Evolutionary conservation across 441 rosid species (phyloP), one percentile per base, ranked within the genome.

Genomic region (Brassica hybrid): DNA sequence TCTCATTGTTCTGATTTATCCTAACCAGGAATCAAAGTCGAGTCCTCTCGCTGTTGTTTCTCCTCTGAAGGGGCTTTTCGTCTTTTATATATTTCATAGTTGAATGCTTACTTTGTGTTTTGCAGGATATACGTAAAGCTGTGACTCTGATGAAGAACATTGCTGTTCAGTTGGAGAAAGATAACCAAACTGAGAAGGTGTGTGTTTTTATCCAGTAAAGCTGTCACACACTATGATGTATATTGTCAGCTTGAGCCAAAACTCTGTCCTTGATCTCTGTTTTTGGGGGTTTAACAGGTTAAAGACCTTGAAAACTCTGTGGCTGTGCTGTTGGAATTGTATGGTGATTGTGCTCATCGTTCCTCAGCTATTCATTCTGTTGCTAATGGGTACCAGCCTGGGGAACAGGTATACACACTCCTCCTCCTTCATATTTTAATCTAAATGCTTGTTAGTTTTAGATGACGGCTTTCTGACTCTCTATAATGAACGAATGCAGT

Each of bases 301-400:
- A 89, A 87, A 81, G 88, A 88, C 67, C 88, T 95, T 61, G 97
- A 93, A 72, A 82, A 81, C 65, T 86, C 90, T 27, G 91, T 86
- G 67, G 83, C 75, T 71, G 93, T 88, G 82, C 81, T 91, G 80
- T 71, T 87, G 64, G 85, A 76, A 69, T 72, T 89, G 66, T 87
- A 71, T 67, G 91, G 87, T 71, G 84, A 88, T 57, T 86, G 90
- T 80, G 75, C 72, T 64, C 72, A 65, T 50, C 80, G 78, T 73
- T 87, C 93, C 8, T 71, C 88, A 16, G 90, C 92, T 9, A 85
- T 93, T 83, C 86, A 86, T 67, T 85, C 91, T 19, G 85, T 87
- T 73, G 96, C 86, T 21, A 86, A 86, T 69, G 62, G 45, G 66
- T 95, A 91, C 76, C 85, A 81, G 83, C 94, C 95, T 18, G 79